These are phyloP conservation scores for Phalaenopsis equestris DNA, from an alignment of 106 monocot genomes.

Conservation along the genomic window DNA sequence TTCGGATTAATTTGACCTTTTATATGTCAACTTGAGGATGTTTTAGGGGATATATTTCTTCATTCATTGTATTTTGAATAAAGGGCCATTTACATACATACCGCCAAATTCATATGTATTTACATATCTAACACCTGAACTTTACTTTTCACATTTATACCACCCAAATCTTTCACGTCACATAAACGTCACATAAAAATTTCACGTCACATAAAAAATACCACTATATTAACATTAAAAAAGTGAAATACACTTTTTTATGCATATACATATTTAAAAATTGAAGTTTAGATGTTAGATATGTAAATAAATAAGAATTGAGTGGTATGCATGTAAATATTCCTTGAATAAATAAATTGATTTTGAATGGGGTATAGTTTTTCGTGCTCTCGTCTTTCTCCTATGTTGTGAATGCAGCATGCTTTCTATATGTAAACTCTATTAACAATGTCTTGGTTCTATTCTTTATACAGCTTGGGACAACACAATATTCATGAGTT, in stretches of 20 bases:
- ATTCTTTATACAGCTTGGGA: conserved; percentile 31
- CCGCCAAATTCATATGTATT: too few species aligned
- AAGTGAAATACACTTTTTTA: too few species aligned
- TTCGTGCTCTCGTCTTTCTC: neutral
- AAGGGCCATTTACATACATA: neutral
- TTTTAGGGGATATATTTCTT: neutral
- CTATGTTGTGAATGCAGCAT: neutral
- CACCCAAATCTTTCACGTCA: too few species aligned
- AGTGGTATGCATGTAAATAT: too few species aligned
- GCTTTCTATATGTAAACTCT: neutral
- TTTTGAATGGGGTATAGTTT: neutral
- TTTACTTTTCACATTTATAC: too few species aligned
- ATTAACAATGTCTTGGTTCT: neutral
- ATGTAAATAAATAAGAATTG: too few species aligned
- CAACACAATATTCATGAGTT: conserved; percentile 80
- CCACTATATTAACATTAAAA: too few species aligned
- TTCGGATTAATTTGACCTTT: neutral
- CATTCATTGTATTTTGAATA: neutral
- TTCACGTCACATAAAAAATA: too few species aligned
- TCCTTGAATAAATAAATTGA: neutral
- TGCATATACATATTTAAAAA: too few species aligned
- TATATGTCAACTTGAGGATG: neutral
- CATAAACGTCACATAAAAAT: too few species aligned
- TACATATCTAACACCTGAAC: too few species aligned
- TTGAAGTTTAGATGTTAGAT: too few species aligned